Evolutionary conservation across 331 rosid genomes (phyloP).

Genomic region (Quercus tomentella): DNA sequence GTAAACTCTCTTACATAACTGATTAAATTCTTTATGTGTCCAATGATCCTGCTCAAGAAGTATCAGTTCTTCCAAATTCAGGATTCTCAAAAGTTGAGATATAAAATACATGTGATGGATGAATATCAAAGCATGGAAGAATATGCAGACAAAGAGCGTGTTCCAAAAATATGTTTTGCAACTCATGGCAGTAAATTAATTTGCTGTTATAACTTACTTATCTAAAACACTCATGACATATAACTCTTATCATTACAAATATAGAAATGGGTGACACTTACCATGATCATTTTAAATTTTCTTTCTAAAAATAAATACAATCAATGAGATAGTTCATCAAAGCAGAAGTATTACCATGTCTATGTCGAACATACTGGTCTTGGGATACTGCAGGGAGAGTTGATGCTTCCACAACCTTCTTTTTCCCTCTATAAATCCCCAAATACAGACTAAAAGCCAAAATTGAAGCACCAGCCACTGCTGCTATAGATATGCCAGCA

Average conservation of each 20-base stretch:
- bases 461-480: slow-evolving; percentile 36
- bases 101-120: neutral
- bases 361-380: slow-evolving; percentile 41
- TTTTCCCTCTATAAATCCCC: slow-evolving; percentile 38
- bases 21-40: neutral
- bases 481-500: slow-evolving; percentile 65
- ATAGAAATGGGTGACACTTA: neutral
- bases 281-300: neutral
- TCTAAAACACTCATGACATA: neutral
- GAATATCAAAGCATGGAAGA: neutral
- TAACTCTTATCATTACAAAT: neutral
- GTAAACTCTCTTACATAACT: neutral
- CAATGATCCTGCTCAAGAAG: too few relatives aligned
- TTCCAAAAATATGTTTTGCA: neutral
- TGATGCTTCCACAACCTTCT: slow-evolving; percentile 31
- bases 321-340: neutral
- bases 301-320: neutral
- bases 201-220: too few relatives aligned
- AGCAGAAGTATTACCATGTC: slow-evolving; percentile 26
- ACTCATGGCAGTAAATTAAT: neutral
- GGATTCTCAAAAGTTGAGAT: neutral
- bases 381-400: slow-evolving; percentile 31
- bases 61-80: neutral
- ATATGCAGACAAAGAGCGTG: neutral
- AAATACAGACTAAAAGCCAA: slow-evolving; percentile 46